Evolutionary conservation across 805 yeast genomes (phyloP).

Genomic region (Yamadazyma tumulicola): DNA sequence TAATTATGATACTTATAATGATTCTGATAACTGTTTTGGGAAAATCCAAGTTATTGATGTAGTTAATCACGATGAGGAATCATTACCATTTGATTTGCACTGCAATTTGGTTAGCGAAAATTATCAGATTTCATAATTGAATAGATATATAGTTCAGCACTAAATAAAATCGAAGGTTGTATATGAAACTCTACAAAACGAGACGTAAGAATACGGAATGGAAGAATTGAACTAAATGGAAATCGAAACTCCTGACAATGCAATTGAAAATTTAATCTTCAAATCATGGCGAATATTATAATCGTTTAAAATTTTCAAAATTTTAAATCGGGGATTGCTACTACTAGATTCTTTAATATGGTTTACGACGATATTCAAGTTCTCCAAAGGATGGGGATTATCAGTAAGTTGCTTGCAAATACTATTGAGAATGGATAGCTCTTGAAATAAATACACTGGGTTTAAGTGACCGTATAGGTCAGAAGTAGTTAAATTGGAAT

Average conservation of each 20-base stretch:
- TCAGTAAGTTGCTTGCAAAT: constrained; percentile 10
- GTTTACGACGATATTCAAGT: constrained; percentile 46
- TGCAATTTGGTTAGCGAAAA: constrained; percentile 56
- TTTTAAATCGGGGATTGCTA: constrained; percentile 56
- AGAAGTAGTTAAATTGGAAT: constrained; percentile 34
- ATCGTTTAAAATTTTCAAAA: constrained; percentile 47
- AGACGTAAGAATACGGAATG: too few species aligned
- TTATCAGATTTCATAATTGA: constrained; percentile 40
- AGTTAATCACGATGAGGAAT: constrained; percentile 49
- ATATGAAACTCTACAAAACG: too few species aligned
- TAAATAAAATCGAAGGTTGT: not conserved
- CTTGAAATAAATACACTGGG: constrained; percentile 59
- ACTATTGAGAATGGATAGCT: constrained; percentile 36
- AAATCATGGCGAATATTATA: constrained; percentile 34
- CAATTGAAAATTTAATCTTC: constrained; percentile 48
- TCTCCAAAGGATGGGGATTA: constrained; percentile 35
- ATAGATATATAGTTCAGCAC: not conserved
- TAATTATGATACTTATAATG: constrained; percentile 41
- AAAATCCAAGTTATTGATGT: constrained; percentile 62
- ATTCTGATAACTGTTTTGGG: constrained; percentile 51
- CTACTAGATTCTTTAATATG: constrained; percentile 39
- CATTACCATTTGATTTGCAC: constrained; percentile 68
- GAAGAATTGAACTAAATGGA: constrained; percentile 9
- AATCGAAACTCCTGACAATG: constrained; percentile 52
- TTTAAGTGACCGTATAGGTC: constrained; percentile 77